Evolutionary conservation across 2,329 filamentous ascomycete species (phyloP), one percentile per base, ranked within the genome.

Genomic region (Aureobasidium sp.): DNA sequence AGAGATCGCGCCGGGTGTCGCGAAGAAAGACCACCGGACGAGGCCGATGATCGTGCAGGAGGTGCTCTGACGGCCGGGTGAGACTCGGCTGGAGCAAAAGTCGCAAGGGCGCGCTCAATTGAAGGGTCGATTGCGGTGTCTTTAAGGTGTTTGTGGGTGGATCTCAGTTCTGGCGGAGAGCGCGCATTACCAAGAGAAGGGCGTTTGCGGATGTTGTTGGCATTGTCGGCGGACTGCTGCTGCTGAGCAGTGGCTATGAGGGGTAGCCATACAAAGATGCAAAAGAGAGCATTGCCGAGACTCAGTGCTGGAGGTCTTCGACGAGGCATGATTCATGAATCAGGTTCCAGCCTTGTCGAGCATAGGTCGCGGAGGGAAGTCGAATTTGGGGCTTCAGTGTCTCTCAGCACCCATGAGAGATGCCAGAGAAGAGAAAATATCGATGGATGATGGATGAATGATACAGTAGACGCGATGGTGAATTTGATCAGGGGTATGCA

Each of bases 71-170:
- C 92, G 89, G 91, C 85, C 82, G 85, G 79, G 72, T 80, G 75
- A 67, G 78, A 75, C 70, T 77, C 79, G 80, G 88, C 92, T 90
- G 91, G 91, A 96, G 93, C 92, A 84, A 92, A 88, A 89, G 91
- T 94, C 85, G 89, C 88, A 83, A 94, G 84, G 89, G 91, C 91
- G 91, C 91, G 91, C 90, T 87, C 90, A 88, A 94, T 81, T 65
- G 65, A 66, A 61, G 71, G 66, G 61, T 68, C 68, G 61, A 67
- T 68, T 65, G 67, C 68, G 64, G 69, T 71, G 62, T 68, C 59
- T 64, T 66, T 68, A 51, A 65, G 63, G 52, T 67, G 66, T 63
- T 65, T 63, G 48, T 63, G 66, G 58, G 41, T 65, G 61, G 41
- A 53, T 61, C 60, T 64, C 64, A 47, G 63, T 62, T 60, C 64